Conservation (phyloP, 768 basidiomycete species). For the Lentinula lateritia region DNA sequence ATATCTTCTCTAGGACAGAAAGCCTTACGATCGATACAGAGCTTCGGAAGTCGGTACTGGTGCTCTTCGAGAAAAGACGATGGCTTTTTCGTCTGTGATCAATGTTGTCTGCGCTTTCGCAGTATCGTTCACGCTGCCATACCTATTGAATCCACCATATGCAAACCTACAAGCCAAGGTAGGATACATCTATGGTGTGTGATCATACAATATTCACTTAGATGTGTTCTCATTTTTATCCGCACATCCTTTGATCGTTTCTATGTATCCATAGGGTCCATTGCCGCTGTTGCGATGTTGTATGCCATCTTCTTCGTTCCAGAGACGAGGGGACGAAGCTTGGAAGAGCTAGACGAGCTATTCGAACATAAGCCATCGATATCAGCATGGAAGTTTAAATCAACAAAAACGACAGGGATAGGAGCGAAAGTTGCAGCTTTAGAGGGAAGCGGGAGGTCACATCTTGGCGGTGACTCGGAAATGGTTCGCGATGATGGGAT, state of each 20-base stretch:
- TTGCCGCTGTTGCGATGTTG: conserved; percentile 4
- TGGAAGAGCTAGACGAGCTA: conserved; percentile 6
- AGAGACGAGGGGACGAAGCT: conserved; percentile 1
- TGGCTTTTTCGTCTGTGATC: conserved; percentile 5
- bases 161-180: conserved; percentile 6
- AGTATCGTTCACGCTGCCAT: conserved; percentile 5
- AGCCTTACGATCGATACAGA: not conserved
- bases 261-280: not conserved
- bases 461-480: not conserved
- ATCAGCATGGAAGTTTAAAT: conserved; percentile 1
- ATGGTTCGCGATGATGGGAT: not conserved
- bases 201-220: not conserved
- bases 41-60: conserved; percentile 6
- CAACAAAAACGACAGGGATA: conserved; percentile 2
- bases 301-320: conserved; percentile 6
- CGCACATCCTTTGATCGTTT: not conserved
- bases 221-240: not conserved
- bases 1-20: not conserved
- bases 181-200: conserved; percentile 3
- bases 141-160: conserved; percentile 4
- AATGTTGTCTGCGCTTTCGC: conserved; percentile 4
- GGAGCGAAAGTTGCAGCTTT: conserved; percentile 3
- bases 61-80: conserved; percentile 6
- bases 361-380: conserved; percentile 2
- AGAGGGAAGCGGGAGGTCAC: not conserved